Evolutionary conservation across 1,284 basidiomycete genomes (phyloP).

Genomic region (Takashimella koratensis): DNA sequence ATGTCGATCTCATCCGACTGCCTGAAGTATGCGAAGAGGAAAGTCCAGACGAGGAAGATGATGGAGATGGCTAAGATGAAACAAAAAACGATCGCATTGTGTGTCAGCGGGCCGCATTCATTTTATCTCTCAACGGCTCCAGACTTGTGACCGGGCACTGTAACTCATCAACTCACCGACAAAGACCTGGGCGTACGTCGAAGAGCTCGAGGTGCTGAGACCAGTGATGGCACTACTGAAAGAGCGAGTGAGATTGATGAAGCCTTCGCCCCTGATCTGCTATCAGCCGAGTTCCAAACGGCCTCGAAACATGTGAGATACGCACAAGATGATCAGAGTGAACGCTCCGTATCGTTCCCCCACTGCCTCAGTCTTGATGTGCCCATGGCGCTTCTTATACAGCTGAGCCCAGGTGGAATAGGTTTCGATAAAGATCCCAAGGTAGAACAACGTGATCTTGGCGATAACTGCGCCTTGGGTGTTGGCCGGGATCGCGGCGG

Average conservation of each 20-base stretch:
- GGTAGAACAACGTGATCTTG: conserved; percentile 33
- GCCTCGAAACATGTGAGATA: neutral
- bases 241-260: conserved; percentile 20
- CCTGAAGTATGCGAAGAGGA: conserved; percentile 28
- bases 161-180: neutral
- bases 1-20: conserved; percentile 11
- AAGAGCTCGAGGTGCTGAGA: conserved; percentile 9
- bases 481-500: conserved; percentile 16
- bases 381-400: neutral
- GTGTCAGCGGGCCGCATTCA: too few species aligned
- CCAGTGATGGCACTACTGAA: conserved; percentile 26
- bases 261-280: conserved; percentile 28
- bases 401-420: conserved; percentile 5
- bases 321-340: conserved; percentile 35
- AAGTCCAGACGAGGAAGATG: conserved; percentile 28
- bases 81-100: too few species aligned
- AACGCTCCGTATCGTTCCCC: conserved; percentile 29
- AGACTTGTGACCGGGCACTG: too few species aligned
- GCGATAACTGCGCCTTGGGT: conserved; percentile 1
- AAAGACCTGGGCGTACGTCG: conserved; percentile 30
- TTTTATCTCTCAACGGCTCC: too few species aligned
- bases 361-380: conserved; percentile 1
- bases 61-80: conserved; percentile 15
- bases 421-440: conserved; percentile 21
- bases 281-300: too few species aligned